A percentile compares a stretch with the other conserved stretches of the same genome.
Evolutionary conservation across 345 rosid species (phyloP).

Genomic region (Lepidium sativum): DNA sequence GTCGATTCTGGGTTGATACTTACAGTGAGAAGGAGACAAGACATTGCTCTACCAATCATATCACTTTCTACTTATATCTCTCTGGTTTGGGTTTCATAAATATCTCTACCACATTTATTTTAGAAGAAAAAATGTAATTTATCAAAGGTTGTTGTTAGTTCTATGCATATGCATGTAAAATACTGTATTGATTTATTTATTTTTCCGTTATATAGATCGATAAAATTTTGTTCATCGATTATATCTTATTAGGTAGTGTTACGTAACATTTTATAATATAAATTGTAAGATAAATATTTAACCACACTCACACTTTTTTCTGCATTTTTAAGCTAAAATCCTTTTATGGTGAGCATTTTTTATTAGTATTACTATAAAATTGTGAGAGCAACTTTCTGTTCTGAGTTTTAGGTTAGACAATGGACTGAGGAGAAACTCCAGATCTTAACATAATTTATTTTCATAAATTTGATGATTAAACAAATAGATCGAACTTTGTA

Average conservation of each 20-base stretch:
- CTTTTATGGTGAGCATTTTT: neutral
- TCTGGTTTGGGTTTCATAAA: neutral
- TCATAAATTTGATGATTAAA: neutral
- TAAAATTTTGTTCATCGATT: too few species aligned
- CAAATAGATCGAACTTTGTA: constrained; percentile 5
- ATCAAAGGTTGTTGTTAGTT: neutral
- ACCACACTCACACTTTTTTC: too few species aligned
- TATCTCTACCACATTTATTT: neutral
- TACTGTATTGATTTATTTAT: too few species aligned
- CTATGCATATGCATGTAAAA: neutral
- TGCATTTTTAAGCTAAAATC: neutral
- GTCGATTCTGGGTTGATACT: constrained; percentile 17
- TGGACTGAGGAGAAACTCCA: neutral
- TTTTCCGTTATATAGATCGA: too few species aligned
- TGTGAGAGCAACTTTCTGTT: neutral
- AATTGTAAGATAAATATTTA: too few species aligned
- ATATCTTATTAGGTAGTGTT: too few species aligned
- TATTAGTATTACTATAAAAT: neutral
- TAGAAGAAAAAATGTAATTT: neutral
- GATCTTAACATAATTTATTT: neutral
- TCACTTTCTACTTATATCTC: constrained; percentile 20
- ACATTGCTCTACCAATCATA: constrained; percentile 16
- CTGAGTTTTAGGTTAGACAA: neutral
- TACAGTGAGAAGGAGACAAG: constrained; percentile 18
- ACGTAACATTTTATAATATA: too few species aligned